phyloP scores from a whole-genome alignment of 257 asterid species.

The Ballota nigra region DNA sequence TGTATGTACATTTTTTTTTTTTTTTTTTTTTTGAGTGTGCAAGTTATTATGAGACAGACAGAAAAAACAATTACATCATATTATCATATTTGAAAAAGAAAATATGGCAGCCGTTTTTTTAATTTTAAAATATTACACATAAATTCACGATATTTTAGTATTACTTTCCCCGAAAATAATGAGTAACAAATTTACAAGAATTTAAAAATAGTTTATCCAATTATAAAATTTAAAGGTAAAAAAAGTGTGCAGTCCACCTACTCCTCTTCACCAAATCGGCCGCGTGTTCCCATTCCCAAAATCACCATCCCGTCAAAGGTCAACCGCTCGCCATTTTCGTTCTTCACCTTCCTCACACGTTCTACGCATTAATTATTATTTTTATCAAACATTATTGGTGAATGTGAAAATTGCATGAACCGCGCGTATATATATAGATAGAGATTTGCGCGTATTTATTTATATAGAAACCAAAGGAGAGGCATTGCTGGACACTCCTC shows the following conservation, averaged over 20 bases:
- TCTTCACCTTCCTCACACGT: conserved; percentile 9
- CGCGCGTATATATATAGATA: conserved; percentile 27
- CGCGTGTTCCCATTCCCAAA: neutral
- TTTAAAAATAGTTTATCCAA: too few relatives aligned
- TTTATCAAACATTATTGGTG: neutral
- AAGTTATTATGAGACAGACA: too few relatives aligned
- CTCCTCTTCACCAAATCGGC: neutral
- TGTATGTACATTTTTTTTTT: too few relatives aligned
- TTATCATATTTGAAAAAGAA: too few relatives aligned
- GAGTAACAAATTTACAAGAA: too few relatives aligned
- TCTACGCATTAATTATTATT: neutral
- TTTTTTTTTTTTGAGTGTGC: too few relatives aligned
- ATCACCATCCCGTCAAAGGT: conserved; percentile 32
- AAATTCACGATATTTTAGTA: too few relatives aligned
- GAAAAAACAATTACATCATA: too few relatives aligned
- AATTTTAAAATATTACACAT: too few relatives aligned
- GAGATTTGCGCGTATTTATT: neutral
- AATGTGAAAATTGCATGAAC: conserved; percentile 14
- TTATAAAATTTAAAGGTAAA: neutral
- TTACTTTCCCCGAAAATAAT: too few relatives aligned
- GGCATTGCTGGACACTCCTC: conserved; percentile 23
- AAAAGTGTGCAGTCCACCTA: conserved; percentile 1
- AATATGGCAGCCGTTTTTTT: too few relatives aligned
- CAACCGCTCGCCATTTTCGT: conserved; percentile 7
- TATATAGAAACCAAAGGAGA: conserved; percentile 3